Base-by-base conservation (phyloP, 352 stramenopile species). In the Phytophthora brassicae region DNA sequence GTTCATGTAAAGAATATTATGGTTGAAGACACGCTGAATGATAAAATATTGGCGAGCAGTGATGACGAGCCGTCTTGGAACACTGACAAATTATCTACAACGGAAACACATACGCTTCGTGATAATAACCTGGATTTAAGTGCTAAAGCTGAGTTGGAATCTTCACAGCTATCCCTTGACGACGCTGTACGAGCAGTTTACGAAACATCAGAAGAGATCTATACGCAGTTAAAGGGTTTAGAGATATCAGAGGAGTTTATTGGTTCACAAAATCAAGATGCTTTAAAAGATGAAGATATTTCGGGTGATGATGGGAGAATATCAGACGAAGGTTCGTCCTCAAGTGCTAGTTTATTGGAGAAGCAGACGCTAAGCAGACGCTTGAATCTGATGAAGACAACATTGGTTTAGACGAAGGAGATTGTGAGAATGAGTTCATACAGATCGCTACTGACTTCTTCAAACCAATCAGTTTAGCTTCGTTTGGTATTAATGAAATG, bases 401-500 rank as follows among this genome's bases (percentile, higher is more conserved):
- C 20, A 12, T 17, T 57, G 14, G 1, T 19, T 39, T n/a, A 16
- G 20, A 24, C 11, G 33, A 14, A 14, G 35, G 9, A 6, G 41
- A 39, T 51, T 56, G 24, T 8, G 36, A 52, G 14, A 31, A 35
- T 28, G 24, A n/a, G 1, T 14, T 20, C 4, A 24, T 71, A 14
- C 39, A 44, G 14, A 56, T 66, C 5, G 48, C 68, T 11, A 29
- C 61, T 13, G 35, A 42, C 1, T 42, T 46, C 31, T 69, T 66
- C 36, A 39, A 67, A 24, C 65, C 77, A 20, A 72, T 85, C 26
- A 84, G 75, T 1, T 26, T 87, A 26, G 55, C 50, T 17, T 80
- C 73, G 2, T 57, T 85, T 31, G 75, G 75, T 4, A 88, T 81
- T 28, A 41, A 70, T 7, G 73, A 84, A 53, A 26, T 85, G 13